These are phyloP conservation scores for Boletus rubroflammeus DNA, from an alignment of 768 basidiomycete species.

Conservation along the genomic window DNA sequence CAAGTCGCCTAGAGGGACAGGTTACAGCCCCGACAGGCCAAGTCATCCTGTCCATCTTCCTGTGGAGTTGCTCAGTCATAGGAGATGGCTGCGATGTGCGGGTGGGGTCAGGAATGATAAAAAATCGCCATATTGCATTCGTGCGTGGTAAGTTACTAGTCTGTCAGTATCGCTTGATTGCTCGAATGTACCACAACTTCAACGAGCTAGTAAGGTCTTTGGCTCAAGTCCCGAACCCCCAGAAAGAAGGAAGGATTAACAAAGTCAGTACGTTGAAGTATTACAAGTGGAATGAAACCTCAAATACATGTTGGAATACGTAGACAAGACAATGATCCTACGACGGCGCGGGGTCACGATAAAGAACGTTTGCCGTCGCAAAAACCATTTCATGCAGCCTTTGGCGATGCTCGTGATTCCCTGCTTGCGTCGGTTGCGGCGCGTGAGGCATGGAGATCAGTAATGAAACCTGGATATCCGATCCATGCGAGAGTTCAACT, in stretches of 20 bases:
- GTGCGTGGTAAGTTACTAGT: background rate
- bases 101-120: background rate
- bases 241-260: conserved; percentile 1
- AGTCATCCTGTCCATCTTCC: background rate
- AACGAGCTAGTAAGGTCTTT: background rate
- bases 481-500: conserved; percentile 12
- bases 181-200: background rate
- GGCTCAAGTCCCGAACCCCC: background rate
- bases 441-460: conserved; percentile 29
- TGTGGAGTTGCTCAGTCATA: background rate
- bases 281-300: conserved; percentile 3
- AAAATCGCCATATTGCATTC: background rate
- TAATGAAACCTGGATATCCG: conserved; percentile 26
- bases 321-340: conserved; percentile 8
- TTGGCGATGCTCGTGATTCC: background rate
- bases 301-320: conserved; percentile 11
- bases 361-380: conserved; percentile 24
- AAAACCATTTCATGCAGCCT: conserved; percentile 23
- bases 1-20: background rate
- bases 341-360: conserved; percentile 6
- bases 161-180: background rate
- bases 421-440: background rate
- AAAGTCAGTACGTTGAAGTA: conserved; percentile 1
- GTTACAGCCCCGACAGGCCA: background rate
- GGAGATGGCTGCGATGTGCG: background rate